Conservation (phyloP, 2,329 filamentous ascomycete genomes). For the Trichoderma endophyticum region DNA sequence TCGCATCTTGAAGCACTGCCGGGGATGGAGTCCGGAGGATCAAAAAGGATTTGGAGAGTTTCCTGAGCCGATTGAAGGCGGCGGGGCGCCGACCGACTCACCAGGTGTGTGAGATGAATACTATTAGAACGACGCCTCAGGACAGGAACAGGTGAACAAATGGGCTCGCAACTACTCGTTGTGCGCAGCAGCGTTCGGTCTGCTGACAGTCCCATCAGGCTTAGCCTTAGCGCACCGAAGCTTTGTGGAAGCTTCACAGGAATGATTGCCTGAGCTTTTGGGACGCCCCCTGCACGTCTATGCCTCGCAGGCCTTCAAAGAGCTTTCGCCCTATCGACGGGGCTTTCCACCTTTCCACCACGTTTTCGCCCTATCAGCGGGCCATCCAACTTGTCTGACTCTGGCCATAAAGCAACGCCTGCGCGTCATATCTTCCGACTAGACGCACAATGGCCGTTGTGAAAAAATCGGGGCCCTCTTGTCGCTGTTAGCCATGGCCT, state of each 20-base stretch:
- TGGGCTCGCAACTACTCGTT: neutral
- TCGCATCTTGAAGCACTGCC: neutral
- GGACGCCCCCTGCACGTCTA: neutral
- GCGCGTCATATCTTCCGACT: neutral
- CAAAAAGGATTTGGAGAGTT: neutral
- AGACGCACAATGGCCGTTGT: neutral
- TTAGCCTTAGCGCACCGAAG: neutral
- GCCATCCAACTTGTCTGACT: neutral
- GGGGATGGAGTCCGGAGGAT: neutral
- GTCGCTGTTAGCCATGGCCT: neutral
- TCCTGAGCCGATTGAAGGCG: neutral
- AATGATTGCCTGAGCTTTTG: neutral
- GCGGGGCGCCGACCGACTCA: neutral
- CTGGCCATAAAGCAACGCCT: neutral
- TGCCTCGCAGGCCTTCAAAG: neutral
- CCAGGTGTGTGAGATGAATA: neutral
- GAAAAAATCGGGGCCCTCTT: neutral
- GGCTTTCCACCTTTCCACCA: neutral
- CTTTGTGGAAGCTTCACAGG: neutral
- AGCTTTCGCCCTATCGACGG: constrained; percentile 4
- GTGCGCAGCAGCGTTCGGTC: constrained; percentile 1
- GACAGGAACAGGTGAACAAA: neutral
- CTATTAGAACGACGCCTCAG: neutral
- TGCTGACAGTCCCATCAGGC: constrained; percentile 10
- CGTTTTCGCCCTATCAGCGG: constrained; percentile 1